Conservation (phyloP, 768 basidiomycete genomes). For the Tulasnella sp. region DNA sequence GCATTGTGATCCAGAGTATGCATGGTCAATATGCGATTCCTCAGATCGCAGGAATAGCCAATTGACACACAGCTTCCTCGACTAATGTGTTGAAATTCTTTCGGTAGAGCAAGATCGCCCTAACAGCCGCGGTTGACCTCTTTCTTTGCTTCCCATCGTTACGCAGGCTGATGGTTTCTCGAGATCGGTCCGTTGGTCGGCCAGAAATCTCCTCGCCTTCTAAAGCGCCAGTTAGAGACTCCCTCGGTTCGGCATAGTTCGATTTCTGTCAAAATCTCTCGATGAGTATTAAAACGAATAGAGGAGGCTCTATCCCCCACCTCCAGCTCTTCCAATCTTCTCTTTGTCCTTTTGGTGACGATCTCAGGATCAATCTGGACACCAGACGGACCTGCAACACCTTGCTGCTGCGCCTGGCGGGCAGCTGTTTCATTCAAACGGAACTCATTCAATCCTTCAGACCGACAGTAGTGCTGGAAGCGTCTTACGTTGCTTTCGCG, state of each 20-base stretch:
- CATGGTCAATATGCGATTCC: neutral
- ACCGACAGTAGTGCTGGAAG: too few relatives aligned
- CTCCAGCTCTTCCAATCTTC: slow-evolving; percentile 81
- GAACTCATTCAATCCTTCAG: neutral
- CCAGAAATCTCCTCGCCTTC: slow-evolving; percentile 36
- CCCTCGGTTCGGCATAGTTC: slow-evolving; percentile 60
- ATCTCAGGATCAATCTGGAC: slow-evolving; percentile 40
- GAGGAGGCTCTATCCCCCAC: slow-evolving; percentile 34
- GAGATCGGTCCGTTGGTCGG: slow-evolving; percentile 49
- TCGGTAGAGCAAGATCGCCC: slow-evolving; percentile 72
- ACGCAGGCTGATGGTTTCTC: slow-evolving; percentile 75
- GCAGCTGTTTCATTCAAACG: neutral
- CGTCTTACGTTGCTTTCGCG: slow-evolving; percentile 5
- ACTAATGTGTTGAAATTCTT: slow-evolving; percentile 67
- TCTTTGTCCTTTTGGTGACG: slow-evolving; percentile 64
- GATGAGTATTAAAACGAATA: slow-evolving; percentile 16
- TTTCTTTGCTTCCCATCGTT: slow-evolving; percentile 39
- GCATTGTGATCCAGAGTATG: neutral
- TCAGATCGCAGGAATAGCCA: neutral
- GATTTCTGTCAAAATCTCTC: slow-evolving; percentile 45
- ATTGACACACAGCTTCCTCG: slow-evolving; percentile 64
- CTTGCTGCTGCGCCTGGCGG: neutral
- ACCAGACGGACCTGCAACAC: neutral
- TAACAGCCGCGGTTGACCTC: slow-evolving; percentile 73
- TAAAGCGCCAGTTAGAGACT: slow-evolving; percentile 25